Conservation (phyloP, 2,329 filamentous ascomycete species). For the Nannizziopsis arthrosporioides region DNA sequence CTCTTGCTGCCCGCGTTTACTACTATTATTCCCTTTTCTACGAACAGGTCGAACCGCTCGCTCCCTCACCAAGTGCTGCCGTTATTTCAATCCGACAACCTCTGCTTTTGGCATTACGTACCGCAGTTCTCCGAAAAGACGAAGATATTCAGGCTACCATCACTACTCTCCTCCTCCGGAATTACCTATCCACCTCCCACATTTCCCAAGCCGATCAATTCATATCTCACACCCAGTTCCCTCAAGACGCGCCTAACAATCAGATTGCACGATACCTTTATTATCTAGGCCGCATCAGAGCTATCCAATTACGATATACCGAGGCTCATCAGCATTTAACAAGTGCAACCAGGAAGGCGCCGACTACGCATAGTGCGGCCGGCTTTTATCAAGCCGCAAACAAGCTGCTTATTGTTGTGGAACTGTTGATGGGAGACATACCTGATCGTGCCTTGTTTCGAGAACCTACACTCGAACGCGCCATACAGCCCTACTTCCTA, state of each 20-base stretch:
- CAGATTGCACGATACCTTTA: conserved; percentile 96
- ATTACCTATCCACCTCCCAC: conserved; percentile 90
- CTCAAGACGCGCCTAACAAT: conserved; percentile 87
- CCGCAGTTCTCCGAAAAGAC: conserved; percentile 92
- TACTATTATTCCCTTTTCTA: conserved; percentile 96
- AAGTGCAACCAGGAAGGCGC: conserved; percentile 87
- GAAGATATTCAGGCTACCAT: conserved; percentile 94
- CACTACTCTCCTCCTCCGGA: conserved; percentile 86
- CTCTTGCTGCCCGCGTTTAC: conserved; percentile 87
- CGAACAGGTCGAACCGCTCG: conserved; percentile 76
- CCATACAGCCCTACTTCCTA: conserved; percentile 83
- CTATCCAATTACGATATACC: conserved; percentile 92
- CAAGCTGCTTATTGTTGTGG: conserved; percentile 91
- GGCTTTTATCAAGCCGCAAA: conserved; percentile 94
- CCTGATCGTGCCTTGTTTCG: conserved; percentile 91
- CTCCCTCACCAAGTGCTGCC: conserved; percentile 78
- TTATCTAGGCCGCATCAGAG: conserved; percentile 91
- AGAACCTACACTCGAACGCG: conserved; percentile 71
- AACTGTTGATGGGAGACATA: conserved; percentile 96
- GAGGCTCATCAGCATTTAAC: conserved; percentile 91
- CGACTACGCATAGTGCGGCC: conserved; percentile 73
- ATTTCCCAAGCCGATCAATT: conserved; percentile 93
- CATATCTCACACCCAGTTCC: conserved; percentile 91
- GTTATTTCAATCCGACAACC: conserved; percentile 76
- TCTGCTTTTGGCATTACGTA: conserved; percentile 77